A percentile compares a stretch with the other conserved stretches of the same genome.
Conservation (phyloP, 805 yeast species). For the Saturnispora dispora region DNA sequence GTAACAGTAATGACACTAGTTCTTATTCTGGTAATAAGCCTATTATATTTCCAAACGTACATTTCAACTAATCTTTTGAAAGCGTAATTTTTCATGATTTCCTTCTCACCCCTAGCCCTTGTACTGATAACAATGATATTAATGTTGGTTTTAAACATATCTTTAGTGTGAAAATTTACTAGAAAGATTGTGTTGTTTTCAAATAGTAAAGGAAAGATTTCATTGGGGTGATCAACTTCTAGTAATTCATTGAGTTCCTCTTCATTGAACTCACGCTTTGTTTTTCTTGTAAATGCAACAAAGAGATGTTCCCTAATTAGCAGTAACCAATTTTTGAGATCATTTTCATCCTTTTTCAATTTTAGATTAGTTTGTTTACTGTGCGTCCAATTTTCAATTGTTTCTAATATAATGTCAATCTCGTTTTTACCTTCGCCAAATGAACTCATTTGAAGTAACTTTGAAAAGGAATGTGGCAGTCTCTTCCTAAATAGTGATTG, state of each 20-base stretch:
- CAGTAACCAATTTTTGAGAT: slow-evolving; percentile 16
- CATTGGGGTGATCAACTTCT: slow-evolving; percentile 21
- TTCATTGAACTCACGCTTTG: slow-evolving; percentile 25
- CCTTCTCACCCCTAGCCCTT: slow-evolving; percentile 20
- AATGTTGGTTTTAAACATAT: slow-evolving; percentile 12
- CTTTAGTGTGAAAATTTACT: slow-evolving; percentile 20
- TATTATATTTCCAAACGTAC: slow-evolving; percentile 24
- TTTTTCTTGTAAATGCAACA: slow-evolving; percentile 21
- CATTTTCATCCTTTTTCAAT: slow-evolving; percentile 7
- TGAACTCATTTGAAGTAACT: slow-evolving; percentile 9
- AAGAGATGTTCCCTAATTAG: slow-evolving; percentile 22
- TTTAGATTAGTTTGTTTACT: slow-evolving; percentile 11
- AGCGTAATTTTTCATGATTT: slow-evolving; percentile 21
- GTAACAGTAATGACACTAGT: slow-evolving; percentile 16
- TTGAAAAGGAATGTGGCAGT: slow-evolving; percentile 8
- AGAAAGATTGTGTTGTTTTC: slow-evolving; percentile 25
- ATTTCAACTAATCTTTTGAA: slow-evolving; percentile 25
- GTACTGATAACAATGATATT: slow-evolving; percentile 22
- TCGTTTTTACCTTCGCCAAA: slow-evolving; percentile 20
- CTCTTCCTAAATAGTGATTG: slow-evolving; percentile 7
- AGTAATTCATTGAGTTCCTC: slow-evolving; percentile 22
- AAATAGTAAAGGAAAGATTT: slow-evolving; percentile 25
- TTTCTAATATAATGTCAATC: slow-evolving; percentile 25
- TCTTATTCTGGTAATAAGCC: slow-evolving; percentile 20
- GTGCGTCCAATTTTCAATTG: slow-evolving; percentile 24